Evolutionary conservation across 352 stramenopile genomes (phyloP).

Genomic region (Phytophthora kernoviae): DNA sequence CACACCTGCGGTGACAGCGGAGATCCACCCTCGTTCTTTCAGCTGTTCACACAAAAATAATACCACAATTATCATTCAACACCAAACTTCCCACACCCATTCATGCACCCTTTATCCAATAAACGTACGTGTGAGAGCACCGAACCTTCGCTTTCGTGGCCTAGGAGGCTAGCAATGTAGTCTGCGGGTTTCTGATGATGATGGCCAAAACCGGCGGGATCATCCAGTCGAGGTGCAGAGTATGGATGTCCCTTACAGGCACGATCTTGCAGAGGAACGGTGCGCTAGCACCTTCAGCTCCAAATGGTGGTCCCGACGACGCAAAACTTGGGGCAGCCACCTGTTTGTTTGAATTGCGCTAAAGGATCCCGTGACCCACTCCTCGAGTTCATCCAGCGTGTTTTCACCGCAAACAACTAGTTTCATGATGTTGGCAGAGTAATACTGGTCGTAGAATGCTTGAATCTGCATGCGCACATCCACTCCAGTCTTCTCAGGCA

Average conservation of each 20-base stretch:
- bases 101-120: neutral
- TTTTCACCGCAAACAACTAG: conserved; percentile 82
- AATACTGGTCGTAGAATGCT: conserved; percentile 72
- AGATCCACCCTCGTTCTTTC: conserved; percentile 80
- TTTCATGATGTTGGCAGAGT: conserved; percentile 88
- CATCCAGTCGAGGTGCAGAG: conserved; percentile 79
- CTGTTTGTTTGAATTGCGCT: conserved; percentile 64
- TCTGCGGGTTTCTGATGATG: conserved; percentile 81
- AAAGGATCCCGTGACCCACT: conserved; percentile 69
- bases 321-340: conserved; percentile 50
- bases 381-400: conserved; percentile 67
- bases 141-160: conserved; percentile 85
- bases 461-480: conserved; percentile 67
- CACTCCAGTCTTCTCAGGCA: conserved; percentile 45
- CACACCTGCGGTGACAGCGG: conserved; percentile 70
- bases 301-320: conserved; percentile 54
- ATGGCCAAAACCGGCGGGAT: conserved; percentile 68
- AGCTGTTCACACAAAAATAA: conserved; percentile 40
- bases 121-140: conserved; percentile 73
- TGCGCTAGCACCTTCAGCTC: conserved; percentile 34
- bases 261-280: conserved; percentile 71
- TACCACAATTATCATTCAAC: conserved; percentile 12
- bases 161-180: conserved; percentile 80
- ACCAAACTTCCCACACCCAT: conserved; percentile 2
- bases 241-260: conserved; percentile 81